Base-by-base conservation (phyloP, 176 grass and related monocot genomes). In the Aegilops bicornis region DNA sequence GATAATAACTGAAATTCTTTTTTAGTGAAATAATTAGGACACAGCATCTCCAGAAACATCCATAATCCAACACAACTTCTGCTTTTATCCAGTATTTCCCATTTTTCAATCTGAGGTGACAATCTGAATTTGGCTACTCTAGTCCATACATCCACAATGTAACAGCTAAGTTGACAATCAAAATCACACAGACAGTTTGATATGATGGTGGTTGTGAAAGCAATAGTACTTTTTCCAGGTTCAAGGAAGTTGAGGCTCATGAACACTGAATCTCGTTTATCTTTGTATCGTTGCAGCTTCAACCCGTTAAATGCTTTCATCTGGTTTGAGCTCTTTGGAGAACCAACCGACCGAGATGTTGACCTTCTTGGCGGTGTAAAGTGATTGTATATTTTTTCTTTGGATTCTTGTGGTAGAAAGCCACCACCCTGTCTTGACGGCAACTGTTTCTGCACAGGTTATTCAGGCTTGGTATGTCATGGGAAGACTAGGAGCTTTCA, bases 401-500 rank as follows among this genome's bases (percentile, higher is more conserved):
- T 80, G 58, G 8, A 84, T 86, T 84, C 29, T 85, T 77, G 50
- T 31, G 3, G 60, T 47, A 74, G 64, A 73, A 79, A 83, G 80
- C 79, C 22, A 6, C 17, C 47, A 63, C n/a, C 17, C 12, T 75
- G 8, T 89, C 50, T 58, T 87, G 64, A 85, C 19, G 24, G 40
- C 1, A 0, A 54, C 8, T 50, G 17, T 60, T 60, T 73, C 40
- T 88, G 42, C 47, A 20, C 90, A 98, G 96, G 91, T 92, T 30
- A 92, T 98, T 84, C 93, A 98, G 37, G 90, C 96, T 86, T 98
- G 93, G 96, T 95, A 98, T 76, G 96, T 95, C 75, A 92, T 98
- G 93, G 96, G 96, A 85, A 94, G 96, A 11, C 79, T 95, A 80
- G 96, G 96, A 79, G 89, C 91, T 88, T 94, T 89, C 79, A 95